phyloP scores from a whole-genome alignment of 1,284 basidiomycete species.

The Ceratobasidium sp. region DNA sequence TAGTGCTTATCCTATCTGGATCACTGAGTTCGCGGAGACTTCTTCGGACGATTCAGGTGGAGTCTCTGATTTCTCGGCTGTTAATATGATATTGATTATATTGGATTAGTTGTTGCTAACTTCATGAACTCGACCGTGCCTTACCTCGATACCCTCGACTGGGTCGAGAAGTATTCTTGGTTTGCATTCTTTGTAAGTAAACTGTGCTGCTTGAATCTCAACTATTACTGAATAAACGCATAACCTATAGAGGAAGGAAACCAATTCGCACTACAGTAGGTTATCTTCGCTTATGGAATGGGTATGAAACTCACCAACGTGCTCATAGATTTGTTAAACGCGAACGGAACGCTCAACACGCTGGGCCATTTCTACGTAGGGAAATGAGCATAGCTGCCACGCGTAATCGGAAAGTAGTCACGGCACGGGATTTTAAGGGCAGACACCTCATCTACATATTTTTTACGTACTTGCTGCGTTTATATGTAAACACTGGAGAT shows the following conservation, averaged over 20 bases:
- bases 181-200: constrained; percentile 13
- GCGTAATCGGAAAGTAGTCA: too few relatives aligned
- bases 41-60: constrained; percentile 12
- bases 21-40: constrained; percentile 17
- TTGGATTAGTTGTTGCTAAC: constrained; percentile 6
- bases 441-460: too few relatives aligned
- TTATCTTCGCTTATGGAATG: not conserved
- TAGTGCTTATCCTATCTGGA: constrained; percentile 11
- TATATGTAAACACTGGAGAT: too few relatives aligned
- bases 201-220: not conserved
- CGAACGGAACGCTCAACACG: constrained; percentile 15
- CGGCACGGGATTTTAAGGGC: too few relatives aligned
- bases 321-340: constrained; percentile 16
- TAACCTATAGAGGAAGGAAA: constrained; percentile 1
- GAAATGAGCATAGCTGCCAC: not conserved
- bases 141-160: constrained; percentile 24
- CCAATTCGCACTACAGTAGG: constrained; percentile 14
- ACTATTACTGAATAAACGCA: too few relatives aligned
- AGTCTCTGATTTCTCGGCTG: not conserved
- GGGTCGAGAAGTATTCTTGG: constrained; percentile 18
- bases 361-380: constrained; percentile 13
- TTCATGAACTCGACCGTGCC: constrained; percentile 8
- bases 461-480: too few relatives aligned
- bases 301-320: not conserved
- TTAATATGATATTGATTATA: not conserved